Evolutionary conservation across 2,329 filamentous ascomycete genomes (phyloP).

Genomic region (Colletotrichum scovillei): DNA sequence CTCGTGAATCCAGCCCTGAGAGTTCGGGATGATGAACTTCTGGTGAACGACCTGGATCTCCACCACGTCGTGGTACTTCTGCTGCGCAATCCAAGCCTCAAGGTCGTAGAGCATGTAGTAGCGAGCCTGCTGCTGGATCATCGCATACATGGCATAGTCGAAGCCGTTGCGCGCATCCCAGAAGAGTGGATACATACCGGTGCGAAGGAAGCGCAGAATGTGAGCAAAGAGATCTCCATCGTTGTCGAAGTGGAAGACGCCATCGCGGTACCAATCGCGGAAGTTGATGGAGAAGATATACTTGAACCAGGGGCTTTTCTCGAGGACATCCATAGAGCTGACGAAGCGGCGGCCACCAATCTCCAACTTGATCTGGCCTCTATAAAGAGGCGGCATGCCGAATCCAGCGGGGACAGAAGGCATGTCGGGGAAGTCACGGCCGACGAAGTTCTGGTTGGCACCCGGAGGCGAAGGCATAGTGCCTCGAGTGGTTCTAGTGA

Average conservation of each 20-base stretch:
- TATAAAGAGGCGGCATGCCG: slow-evolving; percentile 7
- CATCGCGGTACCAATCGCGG: slow-evolving; percentile 21
- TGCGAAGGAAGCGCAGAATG: slow-evolving; percentile 48
- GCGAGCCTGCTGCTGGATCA: slow-evolving; percentile 45
- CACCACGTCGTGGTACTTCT: slow-evolving; percentile 37
- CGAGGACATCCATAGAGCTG: slow-evolving; percentile 30
- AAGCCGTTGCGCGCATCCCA: slow-evolving; percentile 44
- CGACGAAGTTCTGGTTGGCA: not conserved
- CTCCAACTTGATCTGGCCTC: slow-evolving; percentile 26
- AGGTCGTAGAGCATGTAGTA: slow-evolving; percentile 45
- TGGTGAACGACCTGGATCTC: slow-evolving; percentile 22
- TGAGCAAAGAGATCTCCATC: slow-evolving; percentile 50
- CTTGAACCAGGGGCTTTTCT: slow-evolving; percentile 26
- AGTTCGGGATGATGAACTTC: slow-evolving; percentile 1
- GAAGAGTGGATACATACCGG: slow-evolving; percentile 47
- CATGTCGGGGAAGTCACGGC: not conserved
- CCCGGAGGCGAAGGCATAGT: not conserved
- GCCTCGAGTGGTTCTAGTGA: not conserved
- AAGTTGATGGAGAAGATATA: slow-evolving; percentile 27
- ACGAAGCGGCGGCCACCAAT: slow-evolving; percentile 36
- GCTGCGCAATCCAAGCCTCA: slow-evolving; percentile 40
- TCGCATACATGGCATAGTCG: slow-evolving; percentile 48
- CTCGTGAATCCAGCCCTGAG: slow-evolving; percentile 11
- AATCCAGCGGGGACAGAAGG: not conserved
- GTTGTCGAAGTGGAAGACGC: slow-evolving; percentile 45